Conservation (phyloP, 1,284 basidiomycete species). For the Microbotryum scabiosae region DNA sequence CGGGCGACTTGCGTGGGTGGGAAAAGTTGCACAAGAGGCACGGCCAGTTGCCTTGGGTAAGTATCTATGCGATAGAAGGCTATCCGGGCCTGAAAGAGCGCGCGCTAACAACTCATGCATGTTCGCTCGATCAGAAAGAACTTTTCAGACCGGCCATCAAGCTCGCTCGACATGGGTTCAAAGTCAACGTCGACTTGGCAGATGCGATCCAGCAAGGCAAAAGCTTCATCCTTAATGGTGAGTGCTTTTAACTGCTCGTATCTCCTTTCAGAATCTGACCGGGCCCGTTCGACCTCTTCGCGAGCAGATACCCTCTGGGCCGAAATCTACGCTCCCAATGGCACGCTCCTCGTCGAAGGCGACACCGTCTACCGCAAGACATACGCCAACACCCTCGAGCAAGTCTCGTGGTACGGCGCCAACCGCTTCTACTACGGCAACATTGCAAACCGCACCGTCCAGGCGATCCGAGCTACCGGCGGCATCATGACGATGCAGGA, state of each 20-base stretch:
- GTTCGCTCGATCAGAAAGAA: neutral
- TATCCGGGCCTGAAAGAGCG: neutral
- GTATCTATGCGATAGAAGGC: neutral
- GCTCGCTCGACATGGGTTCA: slow-evolving; percentile 37
- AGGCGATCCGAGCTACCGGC: slow-evolving; percentile 25
- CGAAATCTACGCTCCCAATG: slow-evolving; percentile 36
- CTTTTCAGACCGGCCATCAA: slow-evolving; percentile 37
- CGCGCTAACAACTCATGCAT: neutral
- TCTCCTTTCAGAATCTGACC: too few species aligned
- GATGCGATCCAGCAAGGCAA: slow-evolving; percentile 18
- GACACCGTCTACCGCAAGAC: slow-evolving; percentile 34
- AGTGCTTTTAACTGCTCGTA: too few species aligned
- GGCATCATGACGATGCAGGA: slow-evolving; percentile 36
- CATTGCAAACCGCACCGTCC: slow-evolving; percentile 33
- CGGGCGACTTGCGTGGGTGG: slow-evolving; percentile 39
- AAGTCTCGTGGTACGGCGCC: slow-evolving; percentile 23
- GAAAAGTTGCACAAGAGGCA: slow-evolving; percentile 36
- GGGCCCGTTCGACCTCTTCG: too few species aligned
- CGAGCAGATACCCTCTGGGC: slow-evolving; percentile 34
- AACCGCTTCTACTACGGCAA: slow-evolving; percentile 35
- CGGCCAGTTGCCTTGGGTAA: slow-evolving; percentile 38
- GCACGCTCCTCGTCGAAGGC: slow-evolving; percentile 32
- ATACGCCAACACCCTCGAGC: slow-evolving; percentile 33
- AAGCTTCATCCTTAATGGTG: slow-evolving; percentile 31
- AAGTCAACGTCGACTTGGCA: slow-evolving; percentile 28